Evolutionary conservation across 495 filamentous ascomycete genomes (phyloP), one percentile per base, ranked within the genome.

Genomic region (Penicillium mononematosum): DNA sequence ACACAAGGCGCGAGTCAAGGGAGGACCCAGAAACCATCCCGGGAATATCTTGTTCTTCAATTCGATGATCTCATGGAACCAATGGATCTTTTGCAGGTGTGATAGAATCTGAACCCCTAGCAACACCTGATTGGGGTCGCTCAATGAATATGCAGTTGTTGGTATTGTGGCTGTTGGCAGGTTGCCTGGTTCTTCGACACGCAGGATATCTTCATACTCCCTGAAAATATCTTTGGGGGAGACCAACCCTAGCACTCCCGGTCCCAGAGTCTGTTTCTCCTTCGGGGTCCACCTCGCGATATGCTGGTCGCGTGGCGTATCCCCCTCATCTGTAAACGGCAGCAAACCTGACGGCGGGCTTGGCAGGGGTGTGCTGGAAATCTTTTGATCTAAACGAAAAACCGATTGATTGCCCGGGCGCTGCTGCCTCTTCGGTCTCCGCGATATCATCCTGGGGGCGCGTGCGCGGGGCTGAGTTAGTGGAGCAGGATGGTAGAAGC

Each of bases 401-500:
- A 48, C 45, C 7, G 6, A 17, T 4, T 32, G 45, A 32, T 32
- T 48, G 45, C 20, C 45, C 27, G 25, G 12, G 16, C 45, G 27
- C 20, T 47, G 25, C 7, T 47, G 25, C 25, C 45, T 48, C 45
- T 32, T 48, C 3, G 45, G n/a, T 27, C 22, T 32, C 8, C 45
- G 45, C 2, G 45, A 32, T 7, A 19, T 19, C 45, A 27, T 27
- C 45, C 22, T 48, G 8, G 27, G 5, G 45, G 45, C 2, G 2
- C 45, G 45, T 17, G 17, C 41, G 19, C 41, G 41, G 0, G 41
- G 17, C 17, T 43, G 41, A 20, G 72, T 72, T 55, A 73, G 41
- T 11, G 71, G 71, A 19, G 68, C 63, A 31, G 71, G 71, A 47
- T 75, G 71, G 25, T 74, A 73, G 22, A 63, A 43, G 48, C 71